Evolutionary conservation across 345 rosid genomes (phyloP).

Genomic region (Gynandropsis gynandra): DNA sequence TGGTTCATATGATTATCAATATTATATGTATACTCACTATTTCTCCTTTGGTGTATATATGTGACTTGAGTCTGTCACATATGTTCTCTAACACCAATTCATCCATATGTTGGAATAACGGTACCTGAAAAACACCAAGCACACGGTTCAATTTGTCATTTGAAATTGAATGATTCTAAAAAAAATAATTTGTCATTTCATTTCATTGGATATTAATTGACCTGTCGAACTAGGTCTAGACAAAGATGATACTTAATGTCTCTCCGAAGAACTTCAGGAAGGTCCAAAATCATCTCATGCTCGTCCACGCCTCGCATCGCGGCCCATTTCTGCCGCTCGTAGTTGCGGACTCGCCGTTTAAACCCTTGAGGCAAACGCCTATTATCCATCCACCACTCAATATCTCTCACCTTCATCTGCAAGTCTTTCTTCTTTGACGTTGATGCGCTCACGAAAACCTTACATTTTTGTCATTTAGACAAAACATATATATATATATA

Average conservation of each 20-base stretch:
- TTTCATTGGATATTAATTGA: slow-evolving; percentile 12
- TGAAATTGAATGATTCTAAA: too few relatives aligned
- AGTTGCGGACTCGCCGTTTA: slow-evolving; percentile 83
- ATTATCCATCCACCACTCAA: slow-evolving; percentile 99
- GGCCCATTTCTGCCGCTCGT: slow-evolving; percentile 92
- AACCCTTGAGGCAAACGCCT: slow-evolving; percentile 71
- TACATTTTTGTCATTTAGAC: neutral
- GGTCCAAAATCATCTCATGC: slow-evolving; percentile 74
- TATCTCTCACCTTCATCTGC: slow-evolving; percentile 95
- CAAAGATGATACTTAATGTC: slow-evolving; percentile 97
- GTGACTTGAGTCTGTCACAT: slow-evolving; percentile 89
- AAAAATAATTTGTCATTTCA: neutral
- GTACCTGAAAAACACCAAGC: slow-evolving; percentile 48
- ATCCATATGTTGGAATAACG: slow-evolving; percentile 92
- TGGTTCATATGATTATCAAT: neutral
- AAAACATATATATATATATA: neutral
- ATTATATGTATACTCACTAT: slow-evolving; percentile 40
- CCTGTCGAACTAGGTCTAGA: slow-evolving; percentile 88
- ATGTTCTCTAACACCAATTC: slow-evolving; percentile 89
- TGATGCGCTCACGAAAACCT: slow-evolving; percentile 87
- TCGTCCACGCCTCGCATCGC: slow-evolving; percentile 97
- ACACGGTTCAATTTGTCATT: neutral
- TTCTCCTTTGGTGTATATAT: slow-evolving; percentile 93
- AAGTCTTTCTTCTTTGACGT: slow-evolving; percentile 96
- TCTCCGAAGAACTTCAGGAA: slow-evolving; percentile 88